phyloP scores from a whole-genome alignment of 495 filamentous ascomycete genomes.

The Penicillium macrosclerotiorum region DNA sequence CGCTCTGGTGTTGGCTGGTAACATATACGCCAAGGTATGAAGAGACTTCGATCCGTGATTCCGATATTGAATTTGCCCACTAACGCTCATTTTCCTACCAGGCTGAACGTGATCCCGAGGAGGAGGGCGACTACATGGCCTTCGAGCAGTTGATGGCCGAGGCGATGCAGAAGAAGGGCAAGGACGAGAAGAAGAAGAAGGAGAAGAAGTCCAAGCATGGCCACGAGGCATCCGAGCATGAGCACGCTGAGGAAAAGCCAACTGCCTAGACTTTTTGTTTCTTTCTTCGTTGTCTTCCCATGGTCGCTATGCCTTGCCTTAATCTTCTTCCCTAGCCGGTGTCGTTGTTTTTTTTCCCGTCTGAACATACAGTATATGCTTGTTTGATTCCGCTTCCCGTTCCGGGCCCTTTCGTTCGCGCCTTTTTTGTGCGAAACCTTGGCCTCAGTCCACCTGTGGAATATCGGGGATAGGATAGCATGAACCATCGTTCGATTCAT shows the following conservation, averaged over 20 bases:
- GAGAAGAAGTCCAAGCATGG: constrained; percentile 49
- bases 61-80: constrained; percentile 3
- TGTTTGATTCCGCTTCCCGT: background rate
- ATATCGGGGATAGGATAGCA: background rate
- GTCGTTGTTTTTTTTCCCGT: background rate
- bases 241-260: constrained; percentile 8
- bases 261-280: constrained; percentile 12
- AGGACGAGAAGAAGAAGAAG: constrained; percentile 76
- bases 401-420: background rate
- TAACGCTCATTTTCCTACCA: constrained; percentile 27
- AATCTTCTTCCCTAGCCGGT: constrained; percentile 1
- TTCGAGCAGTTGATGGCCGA: constrained; percentile 98
- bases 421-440: constrained; percentile 8
- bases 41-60: background rate
- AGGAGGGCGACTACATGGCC: constrained; percentile 98
- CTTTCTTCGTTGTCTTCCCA: too few species aligned
- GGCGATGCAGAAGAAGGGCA: constrained; percentile 86
- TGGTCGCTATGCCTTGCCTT: too few species aligned
- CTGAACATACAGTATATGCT: constrained; percentile 16
- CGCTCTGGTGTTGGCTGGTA: constrained; percentile 81
- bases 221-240: constrained; percentile 6
- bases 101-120: constrained; percentile 89
- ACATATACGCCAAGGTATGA: constrained; percentile 81
- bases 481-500: constrained; percentile 16
- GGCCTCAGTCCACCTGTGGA: background rate